Conservation (phyloP, 257 asterid species). For the Ocimum tenuiflorum region DNA sequence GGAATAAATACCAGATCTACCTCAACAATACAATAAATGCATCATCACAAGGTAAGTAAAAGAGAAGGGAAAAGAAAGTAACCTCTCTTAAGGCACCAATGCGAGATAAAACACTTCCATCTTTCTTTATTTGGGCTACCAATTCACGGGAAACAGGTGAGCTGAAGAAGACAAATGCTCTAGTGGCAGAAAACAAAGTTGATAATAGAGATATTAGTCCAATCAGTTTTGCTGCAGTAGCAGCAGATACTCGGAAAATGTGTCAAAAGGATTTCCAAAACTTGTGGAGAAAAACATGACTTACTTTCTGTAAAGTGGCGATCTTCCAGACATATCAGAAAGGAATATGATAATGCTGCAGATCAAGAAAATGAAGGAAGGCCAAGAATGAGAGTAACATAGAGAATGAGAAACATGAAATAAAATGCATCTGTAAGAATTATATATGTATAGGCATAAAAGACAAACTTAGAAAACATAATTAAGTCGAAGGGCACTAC, state of each 20-base stretch:
- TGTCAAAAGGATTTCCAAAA: neutral
- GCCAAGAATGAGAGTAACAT: conserved; percentile 2
- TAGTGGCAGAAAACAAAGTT: conserved; percentile 22
- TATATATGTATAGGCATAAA: neutral
- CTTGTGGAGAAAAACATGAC: conserved; percentile 22
- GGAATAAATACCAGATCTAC: conserved; percentile 26
- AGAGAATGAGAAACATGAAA: neutral
- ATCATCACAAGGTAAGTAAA: neutral
- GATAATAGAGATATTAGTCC: conserved; percentile 18
- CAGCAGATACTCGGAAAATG: conserved; percentile 12
- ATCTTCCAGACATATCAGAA: conserved; percentile 91
- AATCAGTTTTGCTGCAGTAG: conserved; percentile 13
- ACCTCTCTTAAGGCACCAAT: conserved; percentile 99
- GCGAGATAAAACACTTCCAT: conserved; percentile 80
- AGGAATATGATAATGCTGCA: conserved; percentile 85
- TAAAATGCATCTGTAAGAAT: conserved; percentile 6
- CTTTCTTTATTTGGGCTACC: conserved; percentile 77
- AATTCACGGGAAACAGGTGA: conserved; percentile 78
- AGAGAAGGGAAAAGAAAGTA: neutral
- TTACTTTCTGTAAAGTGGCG: conserved; percentile 90
- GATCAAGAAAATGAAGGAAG: conserved; percentile 24
- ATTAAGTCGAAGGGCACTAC: no score
- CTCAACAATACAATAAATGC: conserved; percentile 16
- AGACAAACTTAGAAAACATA: neutral
- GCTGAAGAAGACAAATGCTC: conserved; percentile 97